These are phyloP conservation scores for Epithemia pelagica DNA, from an alignment of 108 stramenopile genomes.

Conservation along the genomic window DNA sequence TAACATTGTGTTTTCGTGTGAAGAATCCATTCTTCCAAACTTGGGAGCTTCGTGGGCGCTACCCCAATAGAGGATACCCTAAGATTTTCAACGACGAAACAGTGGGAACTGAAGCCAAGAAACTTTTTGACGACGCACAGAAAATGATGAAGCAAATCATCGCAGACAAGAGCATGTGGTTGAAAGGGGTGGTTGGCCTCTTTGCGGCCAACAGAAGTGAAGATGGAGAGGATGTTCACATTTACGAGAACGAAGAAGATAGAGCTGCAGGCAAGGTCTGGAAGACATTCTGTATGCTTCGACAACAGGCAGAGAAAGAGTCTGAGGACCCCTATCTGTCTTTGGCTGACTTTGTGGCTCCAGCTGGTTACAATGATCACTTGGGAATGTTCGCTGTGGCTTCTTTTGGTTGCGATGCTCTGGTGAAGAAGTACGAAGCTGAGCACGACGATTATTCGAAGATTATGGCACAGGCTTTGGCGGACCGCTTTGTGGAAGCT, in stretches of 20 bases:
- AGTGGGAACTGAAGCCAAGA: constrained; percentile 96
- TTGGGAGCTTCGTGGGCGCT: constrained; percentile 98
- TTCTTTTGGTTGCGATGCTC: constrained; percentile 92
- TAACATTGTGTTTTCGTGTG: background rate
- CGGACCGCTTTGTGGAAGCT: constrained; percentile 98
- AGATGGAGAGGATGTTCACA: constrained; percentile 94
- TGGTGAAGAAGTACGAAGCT: constrained; percentile 85
- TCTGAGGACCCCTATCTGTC: constrained; percentile 91
- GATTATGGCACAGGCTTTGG: constrained; percentile 98
- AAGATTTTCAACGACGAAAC: constrained; percentile 97
- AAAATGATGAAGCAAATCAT: constrained; percentile 91
- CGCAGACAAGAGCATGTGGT: constrained; percentile 69
- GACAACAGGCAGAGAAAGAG: constrained; percentile 99
- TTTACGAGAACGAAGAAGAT: constrained; percentile 83
- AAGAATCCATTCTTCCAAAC: constrained; percentile 96
- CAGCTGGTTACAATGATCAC: constrained; percentile 90
- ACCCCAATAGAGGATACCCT: constrained; percentile 99
- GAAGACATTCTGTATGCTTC: constrained; percentile 94
- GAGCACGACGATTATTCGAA: constrained; percentile 97
- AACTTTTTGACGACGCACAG: constrained; percentile 97
- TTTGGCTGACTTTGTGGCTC: constrained; percentile 98
- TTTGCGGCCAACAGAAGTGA: constrained; percentile 93
- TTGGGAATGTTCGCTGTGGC: constrained; percentile 97
- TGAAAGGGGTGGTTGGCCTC: constrained; percentile 92
- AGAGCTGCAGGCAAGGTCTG: constrained; percentile 55